A percentile compares a stretch with the other conserved stretches of the same genome.
Conservation (phyloP, 305 asterid genomes). For the Rubia peregrina region DNA sequence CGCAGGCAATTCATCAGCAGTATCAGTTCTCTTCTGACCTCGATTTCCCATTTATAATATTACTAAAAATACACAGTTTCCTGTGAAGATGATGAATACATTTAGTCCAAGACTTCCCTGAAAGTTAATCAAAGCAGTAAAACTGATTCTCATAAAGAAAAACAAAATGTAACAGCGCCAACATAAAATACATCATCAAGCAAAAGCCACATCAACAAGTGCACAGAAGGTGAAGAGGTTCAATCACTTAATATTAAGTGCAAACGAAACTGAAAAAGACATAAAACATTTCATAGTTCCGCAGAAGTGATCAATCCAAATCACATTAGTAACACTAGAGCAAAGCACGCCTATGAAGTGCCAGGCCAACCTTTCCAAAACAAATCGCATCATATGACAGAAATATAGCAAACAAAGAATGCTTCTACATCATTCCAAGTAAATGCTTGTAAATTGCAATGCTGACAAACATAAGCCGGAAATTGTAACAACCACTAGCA, state of each 20-base stretch:
- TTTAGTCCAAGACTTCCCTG: background rate
- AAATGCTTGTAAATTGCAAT: background rate
- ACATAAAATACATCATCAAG: background rate
- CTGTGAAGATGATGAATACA: slow-evolving; percentile 8
- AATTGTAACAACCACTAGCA: background rate
- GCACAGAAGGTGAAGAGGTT: background rate
- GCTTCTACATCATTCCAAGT: background rate
- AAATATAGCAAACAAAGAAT: background rate
- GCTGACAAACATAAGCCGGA: background rate
- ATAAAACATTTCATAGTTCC: background rate
- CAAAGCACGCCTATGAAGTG: background rate
- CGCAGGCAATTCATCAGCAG: slow-evolving; percentile 73
- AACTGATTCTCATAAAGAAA: background rate
- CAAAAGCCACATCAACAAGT: background rate
- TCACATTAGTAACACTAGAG: background rate
- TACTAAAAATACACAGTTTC: background rate
- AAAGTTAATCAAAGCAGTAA: background rate
- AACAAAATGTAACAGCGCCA: background rate
- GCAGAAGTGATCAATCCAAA: background rate
- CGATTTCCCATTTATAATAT: slow-evolving; percentile 56
- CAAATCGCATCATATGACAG: background rate
- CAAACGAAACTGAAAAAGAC: background rate
- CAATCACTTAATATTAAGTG: background rate
- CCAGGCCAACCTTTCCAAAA: background rate
- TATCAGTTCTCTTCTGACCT: slow-evolving; percentile 82